Evolutionary conservation across 192 early-diverging fungal species (phyloP), one percentile per base, ranked within the genome.

Genomic region (Linnemannia schmuckeri): DNA sequence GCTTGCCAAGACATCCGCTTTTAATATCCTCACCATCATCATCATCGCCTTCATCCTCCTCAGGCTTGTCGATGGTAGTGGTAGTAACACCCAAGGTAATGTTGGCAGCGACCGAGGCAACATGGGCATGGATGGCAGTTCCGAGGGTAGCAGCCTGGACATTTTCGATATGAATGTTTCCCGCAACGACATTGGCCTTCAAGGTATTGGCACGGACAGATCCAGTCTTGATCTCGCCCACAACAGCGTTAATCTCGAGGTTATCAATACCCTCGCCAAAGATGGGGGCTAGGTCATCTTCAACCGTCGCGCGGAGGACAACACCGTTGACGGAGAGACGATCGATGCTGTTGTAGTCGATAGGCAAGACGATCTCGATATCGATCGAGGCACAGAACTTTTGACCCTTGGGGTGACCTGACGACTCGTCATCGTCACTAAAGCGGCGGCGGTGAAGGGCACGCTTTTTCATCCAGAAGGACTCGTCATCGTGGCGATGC

Each of bases 371-470:
- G 10, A 86, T 22, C 40, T 86, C 79, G 33, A 80, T 46, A 10
- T 80, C 79, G 42, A 86, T 66, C 0, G 37, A 0, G 38, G 79
- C 84, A 74, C 84, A 86, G 71, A 81, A 81, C 70, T 79, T 79
- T 27, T 71, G 49, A 35, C 52, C 66, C 41, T 74, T 77, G 66
- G 63, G 35, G 41, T 5, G 70, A 9, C 7, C 4, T 22, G 9
- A 20, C 33, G 12, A 44, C 3, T 30, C 49, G 8, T 30, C 38
- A 1, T 70, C 9, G 30, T 75, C 73, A n/a, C 42, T 2, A 41
- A 69, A 71, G 44, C 18, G 30, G 33, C 41, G 18, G 40, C 20
- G 27, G 13, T 37, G 37, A 20, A 70, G 46, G 47, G 40, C 57
- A 70, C 82, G 72, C 42, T 78, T 74, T 22, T 46, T 47, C 40